These are phyloP conservation scores for Sextonia rubra DNA, from an alignment of 164 flowering plant genomes.

Conservation along the genomic window DNA sequence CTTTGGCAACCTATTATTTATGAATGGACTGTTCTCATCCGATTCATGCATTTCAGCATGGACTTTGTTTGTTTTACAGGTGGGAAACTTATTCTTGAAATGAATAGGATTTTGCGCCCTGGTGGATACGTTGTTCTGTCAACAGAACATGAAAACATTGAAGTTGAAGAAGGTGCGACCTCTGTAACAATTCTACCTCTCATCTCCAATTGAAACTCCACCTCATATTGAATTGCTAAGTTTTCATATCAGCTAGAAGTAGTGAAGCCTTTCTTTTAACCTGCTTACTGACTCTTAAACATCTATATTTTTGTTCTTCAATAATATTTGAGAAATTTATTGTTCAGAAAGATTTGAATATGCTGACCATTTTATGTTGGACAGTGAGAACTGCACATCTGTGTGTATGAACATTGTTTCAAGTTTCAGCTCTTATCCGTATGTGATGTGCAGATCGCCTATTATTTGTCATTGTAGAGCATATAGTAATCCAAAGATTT, in stretches of 20 bases:
- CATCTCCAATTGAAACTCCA: background rate
- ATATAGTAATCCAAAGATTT: background rate
- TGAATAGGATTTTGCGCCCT: slow-evolving; percentile 91
- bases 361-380: too few relatives aligned
- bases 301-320: background rate
- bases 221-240: background rate
- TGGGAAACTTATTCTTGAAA: slow-evolving; percentile 77
- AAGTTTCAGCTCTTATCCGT: background rate
- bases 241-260: background rate
- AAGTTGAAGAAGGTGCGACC: slow-evolving; percentile 73
- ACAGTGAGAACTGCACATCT: background rate
- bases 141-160: slow-evolving; percentile 55
- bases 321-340: background rate
- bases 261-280: background rate
- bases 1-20: background rate
- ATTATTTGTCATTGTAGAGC: background rate
- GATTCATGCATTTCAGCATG: slow-evolving; percentile 8
- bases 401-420: background rate
- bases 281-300: background rate
- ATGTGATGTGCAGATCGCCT: background rate
- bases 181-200: background rate
- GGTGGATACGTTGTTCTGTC: slow-evolving; percentile 90
- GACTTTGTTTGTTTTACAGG: slow-evolving; percentile 35
- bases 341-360: background rate
- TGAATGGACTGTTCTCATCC: background rate